A percentile compares a stretch with the other conserved stretches of the same genome.
These are phyloP conservation scores for Magnolia officinalis DNA, from an alignment of 164 flowering plant genomes.

Conservation along the genomic window DNA sequence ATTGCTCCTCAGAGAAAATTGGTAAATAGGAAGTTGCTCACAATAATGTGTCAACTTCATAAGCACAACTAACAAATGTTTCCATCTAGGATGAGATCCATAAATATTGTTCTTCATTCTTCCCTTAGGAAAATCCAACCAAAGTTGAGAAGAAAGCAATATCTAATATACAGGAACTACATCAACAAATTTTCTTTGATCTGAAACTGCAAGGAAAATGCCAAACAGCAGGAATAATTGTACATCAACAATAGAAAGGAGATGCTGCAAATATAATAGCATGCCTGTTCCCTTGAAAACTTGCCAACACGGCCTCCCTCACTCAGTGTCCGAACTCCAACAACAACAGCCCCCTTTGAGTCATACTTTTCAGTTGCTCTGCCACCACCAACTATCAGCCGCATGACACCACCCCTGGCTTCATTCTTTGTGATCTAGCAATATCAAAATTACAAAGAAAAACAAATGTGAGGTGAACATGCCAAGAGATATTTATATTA, in stretches of 20 bases:
- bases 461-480: neutral
- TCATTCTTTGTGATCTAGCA: constrained; percentile 71
- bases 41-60: too few species aligned
- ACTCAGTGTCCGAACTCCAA: constrained; percentile 97
- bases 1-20: too few species aligned
- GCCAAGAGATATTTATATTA: neutral
- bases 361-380: constrained; percentile 78
- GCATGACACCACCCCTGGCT: constrained; percentile 85
- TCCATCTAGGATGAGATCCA: too few species aligned
- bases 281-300: constrained; percentile 96
- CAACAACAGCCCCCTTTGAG: constrained; percentile 82
- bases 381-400: constrained; percentile 97
- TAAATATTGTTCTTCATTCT: too few species aligned
- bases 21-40: too few species aligned
- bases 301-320: constrained; percentile 99
- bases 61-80: too few species aligned
- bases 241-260: constrained; percentile 5
- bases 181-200: too few species aligned
- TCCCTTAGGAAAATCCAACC: neutral
- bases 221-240: neutral
- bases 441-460: constrained; percentile 4
- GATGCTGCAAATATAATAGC: constrained; percentile 4
- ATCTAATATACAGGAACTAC: too few species aligned
- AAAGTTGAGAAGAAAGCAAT: too few species aligned
- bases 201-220: neutral